Base-by-base conservation (phyloP, 257 asterid species). In the Primulina huaijiensis region DNA sequence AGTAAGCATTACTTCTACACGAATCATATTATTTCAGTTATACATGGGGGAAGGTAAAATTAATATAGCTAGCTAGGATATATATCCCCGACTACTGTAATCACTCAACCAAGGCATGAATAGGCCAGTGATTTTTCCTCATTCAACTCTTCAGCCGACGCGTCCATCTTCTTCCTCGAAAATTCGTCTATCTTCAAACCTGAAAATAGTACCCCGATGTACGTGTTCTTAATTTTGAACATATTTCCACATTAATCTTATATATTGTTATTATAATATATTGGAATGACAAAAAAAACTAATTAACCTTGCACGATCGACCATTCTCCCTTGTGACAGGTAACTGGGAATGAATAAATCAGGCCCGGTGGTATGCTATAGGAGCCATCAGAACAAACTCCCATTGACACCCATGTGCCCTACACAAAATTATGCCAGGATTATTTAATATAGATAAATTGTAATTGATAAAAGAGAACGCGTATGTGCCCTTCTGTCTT, bases 341-440 rank as follows among this genome's bases (percentile, higher is more conserved):
- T 85, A 33, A 92, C 95, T 0, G 98, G 98, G 75, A 85, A 92
- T 16, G 95, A 92, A 78, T 89, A 92, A 20, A 92, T 76, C 52
- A 92, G 75, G 66, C 92, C 98, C 2, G 82, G 66, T 16, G 85
- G 92, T 8, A 92, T 43, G 19, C 92, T 92, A 62, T 92, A 92
- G 3, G 98, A 89, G 43, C 96, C 98, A 86, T 92, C 94, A 8
- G 96, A 92, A 27, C 35, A 83, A 9, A 89, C 96, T 60, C 96
- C 98, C 96, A 87, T 92, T 11, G 98, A 92, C 55, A 92, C 95
- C 90, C 94, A 92, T 58, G 79, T 82, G 27, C 89, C 95, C 98
- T 92, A 68, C 5, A 69, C 10, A 65, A 73, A 68, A 29, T 23
- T 3, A 17, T 3, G 34, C 34, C 5, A 31, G 6, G 34, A 31